Base-by-base conservation (phyloP, 2,329 filamentous ascomycete genomes). In the Trichoderma citrinoviride region DNA sequence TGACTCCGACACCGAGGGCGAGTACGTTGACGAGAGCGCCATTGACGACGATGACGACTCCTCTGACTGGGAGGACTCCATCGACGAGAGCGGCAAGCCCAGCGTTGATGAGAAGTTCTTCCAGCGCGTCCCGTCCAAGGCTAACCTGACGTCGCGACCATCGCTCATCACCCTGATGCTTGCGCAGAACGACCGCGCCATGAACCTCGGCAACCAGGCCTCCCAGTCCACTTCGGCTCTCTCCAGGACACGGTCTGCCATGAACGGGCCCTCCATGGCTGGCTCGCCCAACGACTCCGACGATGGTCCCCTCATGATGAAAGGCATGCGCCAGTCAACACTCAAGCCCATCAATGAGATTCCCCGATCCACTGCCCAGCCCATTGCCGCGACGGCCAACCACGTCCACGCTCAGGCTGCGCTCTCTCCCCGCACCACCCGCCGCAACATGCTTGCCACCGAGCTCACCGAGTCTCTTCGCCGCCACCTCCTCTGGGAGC, bases 391-490 rank as follows among this genome's bases (percentile, higher is more conserved):
- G 73, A 89, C 87, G 15, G 85, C 89, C 21, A 85, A 85, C n/a
- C 88, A 88, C 65, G 76, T 77, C 44, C 77, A 82, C 54, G 87
- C 90, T 69, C 90, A 91, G 63, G 87, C 88, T 29, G 91, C 92
- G 1, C 84, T 97, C 69, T 98, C 95, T 5, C 95, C 95, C 4
- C 87, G 93, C 65, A 97, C 94, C 0, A 97, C 93, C 0, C 87
- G 95, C 58, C 87, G 93, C 67, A 96, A 97, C 77, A 99, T 99
- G 95, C 85, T 99, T 64, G 90, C 92, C 8, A 96, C 92, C 0
- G 95, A 99, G 79, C 82, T 99, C 62, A 97, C 94, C 2, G 93
- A 97, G 75, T 96, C 92, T 23, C 87, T 99, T 3, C 88, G 95
- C 23, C 91, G 93, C 71, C 91, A 97, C 72, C 87, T 99, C 17